Base-by-base conservation (phyloP, 2,329 filamentous ascomycete species). In the Cadophora malorum region DNA sequence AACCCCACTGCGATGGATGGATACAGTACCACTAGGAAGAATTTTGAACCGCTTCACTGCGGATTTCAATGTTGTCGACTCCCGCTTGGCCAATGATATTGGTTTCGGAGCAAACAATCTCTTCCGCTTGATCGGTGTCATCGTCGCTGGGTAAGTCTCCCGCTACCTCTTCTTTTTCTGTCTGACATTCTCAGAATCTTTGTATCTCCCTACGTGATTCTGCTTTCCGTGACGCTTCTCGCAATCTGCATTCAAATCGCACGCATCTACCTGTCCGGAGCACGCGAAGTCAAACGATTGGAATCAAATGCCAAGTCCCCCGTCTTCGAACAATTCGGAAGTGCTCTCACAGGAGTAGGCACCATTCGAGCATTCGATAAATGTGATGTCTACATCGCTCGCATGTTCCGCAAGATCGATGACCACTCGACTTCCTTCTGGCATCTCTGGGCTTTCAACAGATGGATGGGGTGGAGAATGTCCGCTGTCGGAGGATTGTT, bases 291-390 rank as follows among this genome's bases (percentile, higher is more conserved):
- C 69, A 95, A 94, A 80, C 85, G 92, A 5, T 84, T 95, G 0
- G 92, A 95, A 78, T 92, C 89, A 71, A 92, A 86, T 3, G 86
- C 88, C 65, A 94, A 93, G 78, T 92, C 89, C 0, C 92, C 92
- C 0, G 88, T 95, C 0, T 94, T 93, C 73, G 92, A 95, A 77
- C 88, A 92, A 70, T 94, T 95, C 74, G 90, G 89, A 12, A 88
- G 90, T 0, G 87, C 90, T 0, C 84, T 95, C 10, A 85, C 86
- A 0, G 92, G 92, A 5, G 86, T 96, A 21, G 83, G 87, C 1
- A 94, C 92, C 0, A 92, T 96, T 63, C 87, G 92, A 14, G 90
- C 90, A 0, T 95, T 92, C 72, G 88, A 88, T 71, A 93, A 92
- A 80, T 81, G 83, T 0, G 82, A 87, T 23, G 83, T 84, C 0